A percentile compares a stretch with the other conserved stretches of the same genome.
phyloP scores from a whole-genome alignment of 2,329 filamentous ascomycete genomes.

The Colletotrichum cordylinicola region DNA sequence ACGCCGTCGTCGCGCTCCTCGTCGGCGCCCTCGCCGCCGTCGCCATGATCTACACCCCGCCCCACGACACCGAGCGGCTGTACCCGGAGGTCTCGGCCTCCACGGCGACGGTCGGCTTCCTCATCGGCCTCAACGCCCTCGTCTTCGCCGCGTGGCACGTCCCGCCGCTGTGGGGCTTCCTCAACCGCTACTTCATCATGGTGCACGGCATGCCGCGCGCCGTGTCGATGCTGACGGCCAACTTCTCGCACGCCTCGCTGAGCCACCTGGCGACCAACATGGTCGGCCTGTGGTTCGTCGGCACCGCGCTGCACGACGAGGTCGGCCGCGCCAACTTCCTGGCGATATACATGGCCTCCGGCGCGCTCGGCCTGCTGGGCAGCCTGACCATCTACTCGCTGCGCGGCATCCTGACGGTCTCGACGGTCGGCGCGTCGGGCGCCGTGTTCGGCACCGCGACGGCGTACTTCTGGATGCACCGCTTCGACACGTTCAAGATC shows the following conservation, averaged over 20 bases:
- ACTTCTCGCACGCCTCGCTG: slow-evolving; percentile 72
- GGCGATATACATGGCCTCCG: slow-evolving; percentile 67
- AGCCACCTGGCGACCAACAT: slow-evolving; percentile 71
- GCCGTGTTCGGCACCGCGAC: slow-evolving; percentile 65
- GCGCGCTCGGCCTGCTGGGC: slow-evolving; percentile 63
- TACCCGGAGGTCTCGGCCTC: slow-evolving; percentile 67
- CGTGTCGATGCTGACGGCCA: slow-evolving; percentile 64
- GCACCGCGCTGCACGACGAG: slow-evolving; percentile 71
- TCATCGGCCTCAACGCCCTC: slow-evolving; percentile 65
- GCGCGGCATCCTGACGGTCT: slow-evolving; percentile 47
- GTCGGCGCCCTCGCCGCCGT: slow-evolving; percentile 48
- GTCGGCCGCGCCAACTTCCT: slow-evolving; percentile 73
- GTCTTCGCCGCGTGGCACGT: slow-evolving; percentile 66
- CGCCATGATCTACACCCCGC: slow-evolving; percentile 49
- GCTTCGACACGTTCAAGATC: slow-evolving; percentile 61
- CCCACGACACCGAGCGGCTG: slow-evolving; percentile 48
- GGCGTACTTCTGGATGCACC: slow-evolving; percentile 67
- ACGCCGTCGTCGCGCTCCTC: slow-evolving; percentile 51
- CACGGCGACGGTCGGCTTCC: slow-evolving; percentile 65
- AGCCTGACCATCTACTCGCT: slow-evolving; percentile 59
- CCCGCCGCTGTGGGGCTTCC: slow-evolving; percentile 67
- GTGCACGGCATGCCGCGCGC: slow-evolving; percentile 70
- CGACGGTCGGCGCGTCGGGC: slow-evolving; percentile 72
- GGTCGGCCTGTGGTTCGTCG: slow-evolving; percentile 69
- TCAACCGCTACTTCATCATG: slow-evolving; percentile 74